phyloP scores from a whole-genome alignment of 1,284 basidiomycete species.

The Blastosporella zonata region DNA sequence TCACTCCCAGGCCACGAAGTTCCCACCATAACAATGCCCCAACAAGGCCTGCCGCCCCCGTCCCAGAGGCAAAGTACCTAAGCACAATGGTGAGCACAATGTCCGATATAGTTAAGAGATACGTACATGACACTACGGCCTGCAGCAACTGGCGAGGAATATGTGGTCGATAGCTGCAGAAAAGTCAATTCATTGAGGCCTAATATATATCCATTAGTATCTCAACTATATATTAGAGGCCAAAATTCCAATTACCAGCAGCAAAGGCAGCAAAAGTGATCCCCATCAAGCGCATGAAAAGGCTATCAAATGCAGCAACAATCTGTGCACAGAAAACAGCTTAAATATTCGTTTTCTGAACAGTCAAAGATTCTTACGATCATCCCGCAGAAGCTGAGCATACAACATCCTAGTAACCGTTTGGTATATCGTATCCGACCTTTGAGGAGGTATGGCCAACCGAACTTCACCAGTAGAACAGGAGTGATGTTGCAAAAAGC shows the following conservation, averaged over 20 bases:
- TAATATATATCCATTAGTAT: slow-evolving; percentile 21
- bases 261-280: slow-evolving; percentile 91
- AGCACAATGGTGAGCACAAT: not conserved
- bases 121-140: slow-evolving; percentile 69
- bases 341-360: not conserved
- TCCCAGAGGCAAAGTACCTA: slow-evolving; percentile 87
- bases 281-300: slow-evolving; percentile 77
- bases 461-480: slow-evolving; percentile 79
- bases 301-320: slow-evolving; percentile 74
- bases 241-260: slow-evolving; percentile 49
- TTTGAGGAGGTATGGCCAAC: slow-evolving; percentile 89
- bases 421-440: slow-evolving; percentile 78
- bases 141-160: slow-evolving; percentile 63
- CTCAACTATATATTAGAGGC: not conserved
- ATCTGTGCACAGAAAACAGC: slow-evolving; percentile 47
- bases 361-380: slow-evolving; percentile 43
- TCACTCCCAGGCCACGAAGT: slow-evolving; percentile 82
- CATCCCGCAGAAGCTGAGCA: slow-evolving; percentile 78
- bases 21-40: slow-evolving; percentile 97
- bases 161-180: slow-evolving; percentile 88
- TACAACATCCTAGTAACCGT: slow-evolving; percentile 73
- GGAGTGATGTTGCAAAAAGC: slow-evolving; percentile 90
- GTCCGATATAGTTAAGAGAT: not conserved
- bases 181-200: slow-evolving; percentile 94
- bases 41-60: slow-evolving; percentile 90